Evolutionary conservation across 2,329 filamentous ascomycete genomes (phyloP).

Genomic region (Pseudogymnoascus sp.): DNA sequence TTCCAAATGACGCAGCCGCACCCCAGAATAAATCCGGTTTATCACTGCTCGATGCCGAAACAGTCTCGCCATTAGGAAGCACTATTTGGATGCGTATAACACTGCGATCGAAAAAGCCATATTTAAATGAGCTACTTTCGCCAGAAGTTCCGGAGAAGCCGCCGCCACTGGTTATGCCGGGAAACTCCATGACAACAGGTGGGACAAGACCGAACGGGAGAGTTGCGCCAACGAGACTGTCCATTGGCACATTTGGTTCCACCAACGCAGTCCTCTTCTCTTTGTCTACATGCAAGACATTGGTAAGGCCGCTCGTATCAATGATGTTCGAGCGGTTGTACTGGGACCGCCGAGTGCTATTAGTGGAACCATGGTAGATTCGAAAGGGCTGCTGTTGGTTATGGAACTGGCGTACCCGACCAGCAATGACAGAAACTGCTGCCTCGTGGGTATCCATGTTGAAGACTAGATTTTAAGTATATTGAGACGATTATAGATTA

Average conservation of each 20-base stretch:
- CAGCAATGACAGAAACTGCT: conserved; percentile 40
- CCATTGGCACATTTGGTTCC: conserved; percentile 66
- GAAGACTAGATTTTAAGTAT: background rate
- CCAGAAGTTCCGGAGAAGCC: conserved; percentile 61
- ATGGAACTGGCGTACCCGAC: conserved; percentile 41
- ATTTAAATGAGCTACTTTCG: conserved; percentile 60
- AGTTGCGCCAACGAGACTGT: conserved; percentile 53
- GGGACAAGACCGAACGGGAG: conserved; percentile 50
- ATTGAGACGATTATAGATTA: background rate
- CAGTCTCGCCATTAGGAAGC: conserved; percentile 50
- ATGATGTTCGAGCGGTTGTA: conserved; percentile 34
- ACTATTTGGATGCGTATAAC: conserved; percentile 59
- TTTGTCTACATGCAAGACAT: conserved; percentile 40
- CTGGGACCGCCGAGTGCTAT: conserved; percentile 39
- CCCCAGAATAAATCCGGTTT: conserved; percentile 49
- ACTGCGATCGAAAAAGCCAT: conserved; percentile 61
- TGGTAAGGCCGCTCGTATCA: conserved; percentile 41
- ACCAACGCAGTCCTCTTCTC: conserved; percentile 45
- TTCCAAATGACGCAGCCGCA: conserved; percentile 50
- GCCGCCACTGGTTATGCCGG: conserved; percentile 62
- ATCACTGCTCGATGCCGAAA: conserved; percentile 41
- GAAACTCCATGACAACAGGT: conserved; percentile 65
- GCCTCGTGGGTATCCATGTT: conserved; percentile 33
- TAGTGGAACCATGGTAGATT: conserved; percentile 52
- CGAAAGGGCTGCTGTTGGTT: conserved; percentile 44